Conservation (phyloP, 2,329 filamentous ascomycete genomes). For the Pezicula carpinea region DNA sequence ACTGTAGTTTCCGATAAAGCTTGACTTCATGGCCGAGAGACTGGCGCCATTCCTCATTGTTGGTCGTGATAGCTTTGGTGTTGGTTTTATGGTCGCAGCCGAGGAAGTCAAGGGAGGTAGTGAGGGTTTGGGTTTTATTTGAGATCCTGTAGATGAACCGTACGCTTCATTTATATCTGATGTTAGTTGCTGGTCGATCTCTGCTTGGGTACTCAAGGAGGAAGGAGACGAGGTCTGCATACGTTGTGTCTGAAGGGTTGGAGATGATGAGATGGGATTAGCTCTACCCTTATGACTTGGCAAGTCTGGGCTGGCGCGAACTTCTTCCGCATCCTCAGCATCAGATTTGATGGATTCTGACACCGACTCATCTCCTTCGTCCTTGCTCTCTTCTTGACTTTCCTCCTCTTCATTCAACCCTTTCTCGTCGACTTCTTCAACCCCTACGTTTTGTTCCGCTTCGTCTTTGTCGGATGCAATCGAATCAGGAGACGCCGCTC, state of each 20-base stretch:
- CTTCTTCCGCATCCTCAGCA: conserved; percentile 6
- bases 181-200: conserved; percentile 25
- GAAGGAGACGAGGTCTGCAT: conserved; percentile 15
- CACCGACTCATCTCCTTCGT: neutral
- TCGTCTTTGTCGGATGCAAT: neutral
- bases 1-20: too few relatives aligned
- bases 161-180: conserved; percentile 23
- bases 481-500: neutral
- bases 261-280: neutral
- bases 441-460: neutral
- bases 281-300: conserved; percentile 1
- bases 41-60: too few relatives aligned
- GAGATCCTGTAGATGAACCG: neutral
- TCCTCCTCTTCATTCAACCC: conserved; percentile 1
- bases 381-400: neutral
- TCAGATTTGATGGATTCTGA: neutral
- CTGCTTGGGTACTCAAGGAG: conserved; percentile 19
- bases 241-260: conserved; percentile 8
- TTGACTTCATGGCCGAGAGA: too few relatives aligned
- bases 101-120: too few relatives aligned
- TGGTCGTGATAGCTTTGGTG: too few relatives aligned
- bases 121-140: too few relatives aligned
- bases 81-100: too few relatives aligned
- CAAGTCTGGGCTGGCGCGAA: conserved; percentile 10
- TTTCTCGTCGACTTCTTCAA: conserved; percentile 1